Conservation (phyloP, 768 basidiomycete genomes). For the Tulasnella sp. region DNA sequence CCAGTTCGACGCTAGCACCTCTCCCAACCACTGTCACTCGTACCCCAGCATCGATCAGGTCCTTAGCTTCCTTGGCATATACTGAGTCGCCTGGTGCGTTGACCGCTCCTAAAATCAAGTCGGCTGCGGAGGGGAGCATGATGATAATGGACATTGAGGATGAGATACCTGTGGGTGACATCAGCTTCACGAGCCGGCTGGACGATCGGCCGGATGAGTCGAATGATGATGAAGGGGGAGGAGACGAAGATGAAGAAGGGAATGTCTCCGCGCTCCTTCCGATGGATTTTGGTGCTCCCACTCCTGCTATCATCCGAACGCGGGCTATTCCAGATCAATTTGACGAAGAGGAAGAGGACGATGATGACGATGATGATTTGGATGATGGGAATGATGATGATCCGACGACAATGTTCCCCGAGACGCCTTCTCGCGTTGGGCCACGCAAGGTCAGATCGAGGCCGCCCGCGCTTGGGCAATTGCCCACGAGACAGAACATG, state of each 20-base stretch:
- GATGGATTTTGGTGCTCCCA: constrained; percentile 9
- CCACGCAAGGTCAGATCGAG: too few species aligned
- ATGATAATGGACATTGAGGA: constrained; percentile 1
- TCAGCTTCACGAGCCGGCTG: neutral
- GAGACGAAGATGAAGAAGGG: constrained; percentile 7
- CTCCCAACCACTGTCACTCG: neutral
- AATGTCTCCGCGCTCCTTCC: constrained; percentile 9
- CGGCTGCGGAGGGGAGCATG: neutral
- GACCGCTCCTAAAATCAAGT: constrained; percentile 8
- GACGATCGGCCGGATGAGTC: neutral
- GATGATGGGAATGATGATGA: constrained; percentile 8
- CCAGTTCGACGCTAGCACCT: neutral
- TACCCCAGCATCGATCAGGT: neutral
- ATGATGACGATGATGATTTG: constrained; percentile 5
- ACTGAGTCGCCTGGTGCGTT: constrained; percentile 6
- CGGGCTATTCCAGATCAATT: neutral
- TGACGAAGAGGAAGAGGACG: constrained; percentile 1
- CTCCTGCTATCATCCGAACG: neutral
- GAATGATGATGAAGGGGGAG: neutral
- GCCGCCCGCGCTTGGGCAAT: neutral
- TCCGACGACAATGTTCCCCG: neutral
- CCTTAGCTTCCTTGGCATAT: neutral
- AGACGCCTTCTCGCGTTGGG: neutral
- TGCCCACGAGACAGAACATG: neutral
- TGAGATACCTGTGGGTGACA: neutral